phyloP scores from a whole-genome alignment of 2,329 filamentous ascomycete species.

The Fusarium marasasianum region DNA sequence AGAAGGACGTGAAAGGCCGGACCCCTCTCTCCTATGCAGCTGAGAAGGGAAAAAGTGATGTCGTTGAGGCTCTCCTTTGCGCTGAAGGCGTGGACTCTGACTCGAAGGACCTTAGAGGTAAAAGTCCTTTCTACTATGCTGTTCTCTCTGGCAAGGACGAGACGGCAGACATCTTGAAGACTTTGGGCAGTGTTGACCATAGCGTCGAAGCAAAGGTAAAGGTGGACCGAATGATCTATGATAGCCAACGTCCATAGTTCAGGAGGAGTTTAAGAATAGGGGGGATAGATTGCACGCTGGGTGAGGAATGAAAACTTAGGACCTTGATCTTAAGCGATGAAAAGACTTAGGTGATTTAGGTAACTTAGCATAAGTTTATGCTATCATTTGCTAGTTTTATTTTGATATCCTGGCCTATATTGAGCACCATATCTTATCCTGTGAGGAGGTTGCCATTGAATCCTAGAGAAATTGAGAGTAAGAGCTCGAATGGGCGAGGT shows the following conservation, averaged over 20 bases:
- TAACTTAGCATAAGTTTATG: not conserved
- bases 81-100: not conserved
- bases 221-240: not conserved
- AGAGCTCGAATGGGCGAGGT: not conserved
- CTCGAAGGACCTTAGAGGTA: not conserved
- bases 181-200: not conserved
- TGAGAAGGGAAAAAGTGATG: too few relatives aligned
- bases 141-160: not conserved
- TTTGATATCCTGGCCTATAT: not conserved
- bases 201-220: not conserved
- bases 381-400: not conserved
- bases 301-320: not conserved
- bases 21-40: not conserved
- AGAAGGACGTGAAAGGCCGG: not conserved
- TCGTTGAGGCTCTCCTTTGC: not conserved
- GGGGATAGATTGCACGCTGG: not conserved
- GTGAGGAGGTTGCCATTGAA: not conserved
- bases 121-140: not conserved
- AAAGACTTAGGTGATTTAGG: not conserved
- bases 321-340: not conserved
- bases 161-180: not conserved
- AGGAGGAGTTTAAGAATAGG: not conserved
- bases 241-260: not conserved
- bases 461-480: not conserved
- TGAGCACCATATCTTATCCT: too few relatives aligned